These are phyloP conservation scores for Strigomonas galati DNA, from an alignment of 208 protist genomes.

Conservation along the genomic window DNA sequence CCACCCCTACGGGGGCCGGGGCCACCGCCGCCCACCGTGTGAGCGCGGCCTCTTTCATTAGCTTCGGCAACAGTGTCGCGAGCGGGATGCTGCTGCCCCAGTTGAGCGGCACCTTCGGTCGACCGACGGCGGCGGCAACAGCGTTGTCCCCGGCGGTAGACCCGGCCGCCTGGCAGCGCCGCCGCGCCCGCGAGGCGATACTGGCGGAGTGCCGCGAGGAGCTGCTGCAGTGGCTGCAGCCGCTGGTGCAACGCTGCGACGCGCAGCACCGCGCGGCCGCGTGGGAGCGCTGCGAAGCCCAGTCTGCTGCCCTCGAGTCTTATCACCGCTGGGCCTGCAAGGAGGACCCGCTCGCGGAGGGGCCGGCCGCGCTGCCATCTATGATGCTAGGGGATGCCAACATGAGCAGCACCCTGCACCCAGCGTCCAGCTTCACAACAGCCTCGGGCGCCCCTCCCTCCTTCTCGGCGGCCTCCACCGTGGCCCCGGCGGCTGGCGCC, in stretches of 20 bases:
- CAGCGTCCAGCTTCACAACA: no score
- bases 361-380: not conserved
- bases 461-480: not conserved
- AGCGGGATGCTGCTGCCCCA: not conserved
- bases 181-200: constrained; percentile 16
- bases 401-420: not conserved
- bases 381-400: not conserved
- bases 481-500: not conserved
- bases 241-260: constrained; percentile 34
- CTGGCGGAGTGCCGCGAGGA: constrained; percentile 31
- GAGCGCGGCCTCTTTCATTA: not conserved
- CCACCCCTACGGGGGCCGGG: not conserved
- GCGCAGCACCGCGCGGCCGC: constrained; percentile 5
- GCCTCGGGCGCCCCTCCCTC: no score
- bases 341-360: not conserved
- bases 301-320: constrained; percentile 30
- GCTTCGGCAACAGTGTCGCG: not conserved
- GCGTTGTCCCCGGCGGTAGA: not conserved
- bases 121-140: not conserved
- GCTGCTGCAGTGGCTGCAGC: constrained; percentile 34
- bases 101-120: not conserved
- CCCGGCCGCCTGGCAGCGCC: constrained; percentile 7
- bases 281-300: constrained; percentile 36
- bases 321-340: constrained; percentile 32
- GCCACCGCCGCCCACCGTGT: not conserved